Conservation (phyloP, 164 flowering plant species). For the Kalanchoe fedtschenkoi region DNA sequence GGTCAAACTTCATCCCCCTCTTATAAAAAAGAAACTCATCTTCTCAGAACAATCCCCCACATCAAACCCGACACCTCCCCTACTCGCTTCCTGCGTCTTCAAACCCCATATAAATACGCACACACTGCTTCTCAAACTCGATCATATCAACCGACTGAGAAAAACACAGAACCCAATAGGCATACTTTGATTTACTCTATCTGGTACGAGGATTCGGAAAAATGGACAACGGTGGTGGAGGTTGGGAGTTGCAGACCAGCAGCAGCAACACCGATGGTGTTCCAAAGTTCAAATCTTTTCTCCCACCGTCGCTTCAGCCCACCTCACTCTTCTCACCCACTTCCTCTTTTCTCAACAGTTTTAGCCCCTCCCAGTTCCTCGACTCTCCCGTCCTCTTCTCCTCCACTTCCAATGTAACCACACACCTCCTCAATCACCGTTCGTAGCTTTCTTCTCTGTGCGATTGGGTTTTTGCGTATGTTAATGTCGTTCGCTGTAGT, state of each 20-base stretch:
- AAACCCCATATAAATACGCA: neutral
- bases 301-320: slow-evolving; percentile 44
- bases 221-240: neutral
- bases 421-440: no score
- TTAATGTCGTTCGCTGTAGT: slow-evolving; percentile 1
- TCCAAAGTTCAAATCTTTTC: slow-evolving; percentile 52
- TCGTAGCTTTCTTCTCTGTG: slow-evolving; percentile 11
- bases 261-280: slow-evolving; percentile 21
- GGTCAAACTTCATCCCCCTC: neutral
- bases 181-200: neutral
- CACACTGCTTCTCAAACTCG: neutral
- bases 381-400: slow-evolving; percentile 51
- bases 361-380: slow-evolving; percentile 49
- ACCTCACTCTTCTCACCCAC: slow-evolving; percentile 32
- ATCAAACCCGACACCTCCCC: slow-evolving; percentile 1
- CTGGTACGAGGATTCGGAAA: neutral
- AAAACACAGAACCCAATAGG: neutral
- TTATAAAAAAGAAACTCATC: neutral
- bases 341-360: slow-evolving; percentile 50
- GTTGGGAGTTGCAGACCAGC: neutral
- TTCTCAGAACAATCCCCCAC: slow-evolving; percentile 1
- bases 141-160: no score
- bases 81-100: slow-evolving; percentile 6
- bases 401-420: slow-evolving; percentile 17
- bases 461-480: no score